Percentiles rank a stretch among this genome's conserved stretches.
Conservation (phyloP, 768 basidiomycete genomes). For the Mycena pura region DNA sequence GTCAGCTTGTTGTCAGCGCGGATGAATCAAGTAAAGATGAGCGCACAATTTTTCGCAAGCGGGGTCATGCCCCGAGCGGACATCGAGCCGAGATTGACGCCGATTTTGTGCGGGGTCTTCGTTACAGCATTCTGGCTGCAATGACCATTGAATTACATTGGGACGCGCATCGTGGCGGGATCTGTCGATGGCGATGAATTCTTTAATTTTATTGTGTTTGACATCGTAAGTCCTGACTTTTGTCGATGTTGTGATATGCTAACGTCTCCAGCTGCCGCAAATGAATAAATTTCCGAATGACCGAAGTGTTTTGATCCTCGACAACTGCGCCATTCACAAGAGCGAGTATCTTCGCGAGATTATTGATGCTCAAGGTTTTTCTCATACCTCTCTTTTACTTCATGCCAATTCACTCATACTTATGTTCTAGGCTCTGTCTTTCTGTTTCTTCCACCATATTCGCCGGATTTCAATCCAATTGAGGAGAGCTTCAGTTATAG, state of each 20-base stretch:
- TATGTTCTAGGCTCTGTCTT: constrained; percentile 29
- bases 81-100: constrained; percentile 19
- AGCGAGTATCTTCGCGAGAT: constrained; percentile 26
- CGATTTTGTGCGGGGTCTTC: constrained; percentile 30
- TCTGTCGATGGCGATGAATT: constrained; percentile 37
- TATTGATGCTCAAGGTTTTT: constrained; percentile 26
- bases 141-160: constrained; percentile 32
- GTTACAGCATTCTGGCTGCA: constrained; percentile 36
- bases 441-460: constrained; percentile 41
- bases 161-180: constrained; percentile 31
- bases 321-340: constrained; percentile 41
- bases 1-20: constrained; percentile 34
- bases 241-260: background rate
- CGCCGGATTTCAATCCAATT: constrained; percentile 45
- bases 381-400: background rate
- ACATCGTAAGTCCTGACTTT: constrained; percentile 28
- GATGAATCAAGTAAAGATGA: constrained; percentile 42
- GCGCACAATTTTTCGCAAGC: constrained; percentile 31
- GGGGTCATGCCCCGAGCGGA: constrained; percentile 31
- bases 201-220: constrained; percentile 37
- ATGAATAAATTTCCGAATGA: constrained; percentile 36
- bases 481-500: constrained; percentile 41
- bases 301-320: constrained; percentile 35
- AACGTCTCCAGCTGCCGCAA: constrained; percentile 23
- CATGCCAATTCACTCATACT: background rate